A percentile compares a stretch with the other conserved stretches of the same genome.
Evolutionary conservation across 202 grass and related monocot genomes (phyloP).

Genomic region (Digitaria exilis): DNA sequence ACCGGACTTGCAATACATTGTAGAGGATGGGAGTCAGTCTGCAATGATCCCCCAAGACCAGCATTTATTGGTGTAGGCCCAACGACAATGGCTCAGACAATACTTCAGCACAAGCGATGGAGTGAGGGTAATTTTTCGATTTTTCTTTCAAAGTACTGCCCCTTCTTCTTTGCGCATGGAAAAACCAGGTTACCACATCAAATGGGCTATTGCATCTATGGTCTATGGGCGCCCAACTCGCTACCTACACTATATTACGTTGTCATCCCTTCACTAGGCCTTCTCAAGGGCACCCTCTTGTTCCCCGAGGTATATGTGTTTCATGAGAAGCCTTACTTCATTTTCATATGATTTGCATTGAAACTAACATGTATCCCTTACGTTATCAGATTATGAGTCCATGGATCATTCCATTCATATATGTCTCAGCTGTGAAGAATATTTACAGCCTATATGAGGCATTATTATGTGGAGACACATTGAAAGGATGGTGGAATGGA

Average conservation of each 20-base stretch:
- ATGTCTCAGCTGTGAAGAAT: constrained; percentile 38
- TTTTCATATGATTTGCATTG: constrained; percentile 3
- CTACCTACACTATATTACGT: constrained; percentile 62
- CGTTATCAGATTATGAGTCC: constrained; percentile 44
- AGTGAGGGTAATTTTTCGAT: constrained; percentile 61
- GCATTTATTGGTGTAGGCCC: constrained; percentile 65
- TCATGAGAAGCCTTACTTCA: background rate
- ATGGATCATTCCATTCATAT: constrained; percentile 65
- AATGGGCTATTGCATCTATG: constrained; percentile 56
- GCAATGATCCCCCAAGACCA: constrained; percentile 43
- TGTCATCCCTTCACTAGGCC: constrained; percentile 59
- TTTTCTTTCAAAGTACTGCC: constrained; percentile 62
- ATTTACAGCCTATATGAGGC: constrained; percentile 52
- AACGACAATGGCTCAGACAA: constrained; percentile 54
- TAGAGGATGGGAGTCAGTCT: constrained; percentile 71
- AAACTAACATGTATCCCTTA: constrained; percentile 23
- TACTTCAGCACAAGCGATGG: constrained; percentile 87
- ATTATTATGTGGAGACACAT: constrained; percentile 38
- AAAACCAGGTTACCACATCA: constrained; percentile 51
- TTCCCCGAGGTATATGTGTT: constrained; percentile 53
- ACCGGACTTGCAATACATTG: constrained; percentile 73
- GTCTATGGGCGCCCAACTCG: constrained; percentile 66
- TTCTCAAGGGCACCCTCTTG: constrained; percentile 57
- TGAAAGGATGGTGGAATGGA: constrained; percentile 62
- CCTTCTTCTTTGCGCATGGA: constrained; percentile 56